phyloP scores from a whole-genome alignment of 176 grass and related monocot species.

The Pharus latifolius region DNA sequence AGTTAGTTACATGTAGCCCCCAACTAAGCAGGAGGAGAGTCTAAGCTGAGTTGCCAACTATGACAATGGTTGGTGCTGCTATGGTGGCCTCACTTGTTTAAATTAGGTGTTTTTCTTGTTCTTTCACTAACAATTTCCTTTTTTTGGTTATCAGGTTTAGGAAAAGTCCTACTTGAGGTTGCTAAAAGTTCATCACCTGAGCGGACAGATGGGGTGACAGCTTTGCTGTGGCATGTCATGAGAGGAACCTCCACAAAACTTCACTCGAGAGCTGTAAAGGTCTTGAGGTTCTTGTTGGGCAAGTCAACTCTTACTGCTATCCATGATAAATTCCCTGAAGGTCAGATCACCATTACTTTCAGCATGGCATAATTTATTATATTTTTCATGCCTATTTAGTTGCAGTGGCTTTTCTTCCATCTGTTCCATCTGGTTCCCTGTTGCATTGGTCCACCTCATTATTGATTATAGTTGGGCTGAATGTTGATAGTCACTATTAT shows the following conservation, averaged over 20 bases:
- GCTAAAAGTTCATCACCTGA: slow-evolving; percentile 47
- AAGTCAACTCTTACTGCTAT: slow-evolving; percentile 35
- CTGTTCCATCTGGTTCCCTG: not conserved
- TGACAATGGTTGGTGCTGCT: not conserved
- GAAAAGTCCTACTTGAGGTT: slow-evolving; percentile 45
- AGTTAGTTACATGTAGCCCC: not conserved
- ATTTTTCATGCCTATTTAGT: not conserved
- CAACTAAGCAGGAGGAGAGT: not conserved
- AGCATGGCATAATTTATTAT: not conserved
- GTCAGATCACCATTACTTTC: slow-evolving; percentile 43
- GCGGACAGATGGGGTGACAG: slow-evolving; percentile 43
- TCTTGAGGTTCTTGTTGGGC: slow-evolving; percentile 71
- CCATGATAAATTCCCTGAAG: slow-evolving; percentile 49
- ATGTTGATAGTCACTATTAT: too few relatives aligned
- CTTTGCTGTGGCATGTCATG: slow-evolving; percentile 79
- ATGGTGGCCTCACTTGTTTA: not conserved
- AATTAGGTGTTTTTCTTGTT: not conserved
- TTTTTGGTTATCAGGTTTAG: slow-evolving; percentile 47
- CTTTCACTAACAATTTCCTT: slow-evolving; percentile 1
- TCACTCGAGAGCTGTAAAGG: slow-evolving; percentile 70
- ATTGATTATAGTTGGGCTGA: not conserved
- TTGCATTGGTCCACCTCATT: not conserved
- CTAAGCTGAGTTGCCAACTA: not conserved
- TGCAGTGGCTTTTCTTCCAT: not conserved
- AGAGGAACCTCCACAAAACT: slow-evolving; percentile 62